These are phyloP conservation scores for Raphanus sativus DNA, from an alignment of 345 rosid species.

Conservation along the genomic window DNA sequence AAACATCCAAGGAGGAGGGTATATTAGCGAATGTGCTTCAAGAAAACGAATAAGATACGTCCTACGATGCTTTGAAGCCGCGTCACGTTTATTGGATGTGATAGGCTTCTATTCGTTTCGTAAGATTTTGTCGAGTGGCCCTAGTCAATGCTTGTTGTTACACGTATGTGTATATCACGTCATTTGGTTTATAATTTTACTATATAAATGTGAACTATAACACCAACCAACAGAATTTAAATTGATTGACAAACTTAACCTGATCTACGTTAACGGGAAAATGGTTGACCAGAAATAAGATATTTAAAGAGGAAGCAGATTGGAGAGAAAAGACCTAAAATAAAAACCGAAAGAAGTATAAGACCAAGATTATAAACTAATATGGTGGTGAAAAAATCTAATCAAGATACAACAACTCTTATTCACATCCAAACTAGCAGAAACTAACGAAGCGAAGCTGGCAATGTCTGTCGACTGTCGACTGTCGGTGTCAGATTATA, in stretches of 20 bases:
- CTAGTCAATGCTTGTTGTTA: not conserved
- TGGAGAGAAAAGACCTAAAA: not conserved
- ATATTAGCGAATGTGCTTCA: not conserved
- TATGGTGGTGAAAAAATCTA: not conserved
- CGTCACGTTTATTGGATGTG: not conserved
- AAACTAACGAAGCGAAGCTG: not conserved
- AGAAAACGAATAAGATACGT: not conserved
- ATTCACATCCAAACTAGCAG: not conserved
- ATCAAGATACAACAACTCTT: not conserved
- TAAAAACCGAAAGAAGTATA: too few species aligned
- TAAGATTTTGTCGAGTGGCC: not conserved
- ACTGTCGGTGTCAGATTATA: not conserved
- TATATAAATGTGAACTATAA: not conserved
- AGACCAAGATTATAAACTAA: not conserved
- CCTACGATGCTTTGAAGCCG: not conserved
- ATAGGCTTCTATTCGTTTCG: not conserved
- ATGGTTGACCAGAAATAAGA: not conserved
- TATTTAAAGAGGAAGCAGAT: not conserved
- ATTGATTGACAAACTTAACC: not conserved
- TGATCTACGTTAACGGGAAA: not conserved
- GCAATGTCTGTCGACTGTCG: too few species aligned
- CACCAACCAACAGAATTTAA: not conserved
- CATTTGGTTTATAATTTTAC: not conserved
- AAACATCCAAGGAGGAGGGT: not conserved
- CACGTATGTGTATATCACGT: not conserved